Percentiles rank a stretch among this genome's conserved stretches.
These are phyloP conservation scores for Tetraselmis chui DNA, from an alignment of 139 green algal genomes.

Conservation along the genomic window DNA sequence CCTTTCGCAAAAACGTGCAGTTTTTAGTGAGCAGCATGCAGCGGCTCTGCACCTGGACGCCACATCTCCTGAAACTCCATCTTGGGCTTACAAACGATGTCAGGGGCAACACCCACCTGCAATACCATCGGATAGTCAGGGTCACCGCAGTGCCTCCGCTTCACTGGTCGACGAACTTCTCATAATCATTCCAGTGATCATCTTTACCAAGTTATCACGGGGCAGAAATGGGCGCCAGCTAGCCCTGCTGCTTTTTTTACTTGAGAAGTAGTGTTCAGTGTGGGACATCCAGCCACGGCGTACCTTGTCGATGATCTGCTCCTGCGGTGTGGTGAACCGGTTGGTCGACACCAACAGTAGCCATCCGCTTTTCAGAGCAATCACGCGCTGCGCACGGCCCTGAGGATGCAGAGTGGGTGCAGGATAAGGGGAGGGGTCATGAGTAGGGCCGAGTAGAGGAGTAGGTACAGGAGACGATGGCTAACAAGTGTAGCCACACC, in stretches of 20 bases:
- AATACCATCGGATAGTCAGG: no score
- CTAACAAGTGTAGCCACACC: no score
- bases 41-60: neutral
- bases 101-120: neutral
- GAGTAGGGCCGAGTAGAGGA: no score
- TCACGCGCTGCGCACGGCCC: neutral
- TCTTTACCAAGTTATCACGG: neutral
- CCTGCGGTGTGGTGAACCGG: neutral
- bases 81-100: neutral
- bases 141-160: no score
- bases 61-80: neutral
- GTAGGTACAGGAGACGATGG: no score
- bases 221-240: neutral
- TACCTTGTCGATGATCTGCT: neutral
- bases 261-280: no score
- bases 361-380: neutral
- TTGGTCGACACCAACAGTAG: neutral
- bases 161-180: no score
- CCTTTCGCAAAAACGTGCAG: neutral
- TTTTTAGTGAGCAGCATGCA: neutral
- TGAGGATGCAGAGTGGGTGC: no score
- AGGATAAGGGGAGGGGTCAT: no score
- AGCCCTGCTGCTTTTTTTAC: no score
- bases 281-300: no score
- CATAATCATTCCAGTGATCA: no score